Evolutionary conservation across 345 rosid species (phyloP).

Genomic region (Populus nigra): DNA sequence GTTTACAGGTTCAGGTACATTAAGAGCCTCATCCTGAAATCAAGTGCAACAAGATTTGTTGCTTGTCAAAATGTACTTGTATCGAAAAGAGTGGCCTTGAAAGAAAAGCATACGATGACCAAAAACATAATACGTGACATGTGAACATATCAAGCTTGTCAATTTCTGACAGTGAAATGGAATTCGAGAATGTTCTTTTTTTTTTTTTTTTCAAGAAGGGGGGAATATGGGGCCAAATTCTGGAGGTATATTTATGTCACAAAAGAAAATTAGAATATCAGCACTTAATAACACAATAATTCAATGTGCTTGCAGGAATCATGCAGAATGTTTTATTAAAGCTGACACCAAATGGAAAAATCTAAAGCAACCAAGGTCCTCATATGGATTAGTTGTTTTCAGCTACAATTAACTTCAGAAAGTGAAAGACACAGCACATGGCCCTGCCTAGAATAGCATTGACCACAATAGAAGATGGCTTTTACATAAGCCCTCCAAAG

Average conservation of each 20-base stretch:
- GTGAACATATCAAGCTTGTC: no score
- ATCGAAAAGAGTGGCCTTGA: background rate
- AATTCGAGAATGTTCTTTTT: no score
- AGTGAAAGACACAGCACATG: background rate
- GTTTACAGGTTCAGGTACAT: constrained; percentile 67
- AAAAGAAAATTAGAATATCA: background rate
- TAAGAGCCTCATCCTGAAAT: constrained; percentile 80
- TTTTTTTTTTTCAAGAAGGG: no score
- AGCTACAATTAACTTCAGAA: background rate
- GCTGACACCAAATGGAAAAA: background rate
- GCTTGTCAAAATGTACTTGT: background rate
- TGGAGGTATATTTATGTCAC: no score
- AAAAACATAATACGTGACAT: background rate
- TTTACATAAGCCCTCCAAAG: background rate
- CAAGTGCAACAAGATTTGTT: background rate
- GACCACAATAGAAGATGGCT: background rate
- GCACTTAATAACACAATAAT: background rate
- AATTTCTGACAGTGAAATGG: no score
- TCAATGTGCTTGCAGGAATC: background rate
- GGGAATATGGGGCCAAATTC: no score
- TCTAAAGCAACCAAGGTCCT: background rate
- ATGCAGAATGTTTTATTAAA: background rate
- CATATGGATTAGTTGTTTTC: background rate
- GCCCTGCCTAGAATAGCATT: background rate
- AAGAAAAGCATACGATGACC: background rate